These are phyloP conservation scores for Spatholobus suberectus DNA, from an alignment of 306 rosid genomes.

Conservation along the genomic window DNA sequence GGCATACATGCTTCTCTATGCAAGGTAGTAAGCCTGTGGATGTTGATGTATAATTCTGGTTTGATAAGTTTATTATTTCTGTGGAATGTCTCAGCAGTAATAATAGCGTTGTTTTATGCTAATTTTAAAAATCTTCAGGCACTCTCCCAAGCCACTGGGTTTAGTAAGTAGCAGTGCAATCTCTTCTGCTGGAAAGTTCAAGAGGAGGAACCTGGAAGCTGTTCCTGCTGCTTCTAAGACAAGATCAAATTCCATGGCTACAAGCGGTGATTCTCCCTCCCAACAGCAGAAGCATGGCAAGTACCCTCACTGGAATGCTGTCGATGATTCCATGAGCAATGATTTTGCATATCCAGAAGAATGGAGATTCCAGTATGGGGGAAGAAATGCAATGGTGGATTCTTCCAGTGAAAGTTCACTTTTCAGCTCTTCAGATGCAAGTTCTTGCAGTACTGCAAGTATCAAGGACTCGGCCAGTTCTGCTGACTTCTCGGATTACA, in stretches of 20 bases:
- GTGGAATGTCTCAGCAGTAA: conserved; percentile 33
- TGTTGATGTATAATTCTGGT: not conserved
- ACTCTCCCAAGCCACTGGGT: conserved; percentile 58
- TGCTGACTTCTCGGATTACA: conserved; percentile 70
- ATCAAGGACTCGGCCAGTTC: conserved; percentile 67
- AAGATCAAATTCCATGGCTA: conserved; percentile 40
- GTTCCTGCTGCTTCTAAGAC: conserved; percentile 63
- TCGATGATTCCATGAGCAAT: conserved; percentile 38
- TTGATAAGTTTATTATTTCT: conserved; percentile 15
- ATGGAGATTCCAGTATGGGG: conserved; percentile 53
- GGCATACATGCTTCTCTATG: conserved; percentile 87
- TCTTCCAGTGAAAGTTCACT: conserved; percentile 76
- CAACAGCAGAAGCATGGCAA: conserved; percentile 47
- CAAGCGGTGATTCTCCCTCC: conserved; percentile 39
- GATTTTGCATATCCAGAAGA: conserved; percentile 53
- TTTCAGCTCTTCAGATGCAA: conserved; percentile 76
- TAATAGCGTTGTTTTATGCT: conserved; percentile 14
- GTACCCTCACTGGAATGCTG: not conserved
- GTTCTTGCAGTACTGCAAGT: conserved; percentile 83
- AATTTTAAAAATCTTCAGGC: conserved; percentile 48
- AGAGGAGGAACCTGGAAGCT: conserved; percentile 71
- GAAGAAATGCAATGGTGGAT: conserved; percentile 51
- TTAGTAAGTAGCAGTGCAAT: conserved; percentile 50
- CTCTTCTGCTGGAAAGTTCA: conserved; percentile 51
- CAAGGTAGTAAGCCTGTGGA: conserved; percentile 56